phyloP scores from a whole-genome alignment of 345 rosid genomes.

The Carallia pectinifolia region DNA sequence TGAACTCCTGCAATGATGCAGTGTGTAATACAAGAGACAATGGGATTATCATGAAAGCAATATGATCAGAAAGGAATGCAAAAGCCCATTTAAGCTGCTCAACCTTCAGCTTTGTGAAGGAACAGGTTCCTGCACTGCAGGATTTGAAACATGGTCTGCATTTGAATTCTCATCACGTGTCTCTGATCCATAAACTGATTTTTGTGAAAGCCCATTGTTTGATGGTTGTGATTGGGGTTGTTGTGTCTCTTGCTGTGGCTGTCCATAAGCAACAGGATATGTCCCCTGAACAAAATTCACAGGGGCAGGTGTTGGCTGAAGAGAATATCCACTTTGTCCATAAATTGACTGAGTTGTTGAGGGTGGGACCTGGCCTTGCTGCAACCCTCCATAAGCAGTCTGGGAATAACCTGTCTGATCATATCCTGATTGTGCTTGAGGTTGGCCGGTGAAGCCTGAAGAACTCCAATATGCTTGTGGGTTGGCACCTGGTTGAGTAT shows the following conservation, averaged over 20 bases:
- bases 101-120: slow-evolving; percentile 15
- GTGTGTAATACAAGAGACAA: slow-evolving; percentile 10
- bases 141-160: slow-evolving; percentile 7
- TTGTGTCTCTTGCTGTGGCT: background rate
- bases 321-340: slow-evolving; percentile 28
- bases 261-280: slow-evolving; percentile 7
- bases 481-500: slow-evolving; percentile 11
- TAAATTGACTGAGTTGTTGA: slow-evolving; percentile 13
- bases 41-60: slow-evolving; percentile 4
- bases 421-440: slow-evolving; percentile 20
- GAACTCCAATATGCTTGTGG: slow-evolving; percentile 21
- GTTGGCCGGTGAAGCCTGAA: slow-evolving; percentile 11
- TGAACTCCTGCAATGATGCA: background rate
- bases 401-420: slow-evolving; percentile 23
- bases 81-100: background rate
- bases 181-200: slow-evolving; percentile 15
- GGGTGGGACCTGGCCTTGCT: background rate
- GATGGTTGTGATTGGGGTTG: slow-evolving; percentile 13
- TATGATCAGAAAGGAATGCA: background rate
- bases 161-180: slow-evolving; percentile 6
- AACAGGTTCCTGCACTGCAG: slow-evolving; percentile 6
- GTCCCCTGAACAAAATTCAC: slow-evolving; percentile 12
- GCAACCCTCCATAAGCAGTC: slow-evolving; percentile 14
- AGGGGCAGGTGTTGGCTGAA: slow-evolving; percentile 11
- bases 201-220: slow-evolving; percentile 15